Percentiles rank a stretch among this genome's conserved stretches.
phyloP scores from a whole-genome alignment of 2,329 filamentous ascomycete genomes.

The Penicillium aurantiogriseum region DNA sequence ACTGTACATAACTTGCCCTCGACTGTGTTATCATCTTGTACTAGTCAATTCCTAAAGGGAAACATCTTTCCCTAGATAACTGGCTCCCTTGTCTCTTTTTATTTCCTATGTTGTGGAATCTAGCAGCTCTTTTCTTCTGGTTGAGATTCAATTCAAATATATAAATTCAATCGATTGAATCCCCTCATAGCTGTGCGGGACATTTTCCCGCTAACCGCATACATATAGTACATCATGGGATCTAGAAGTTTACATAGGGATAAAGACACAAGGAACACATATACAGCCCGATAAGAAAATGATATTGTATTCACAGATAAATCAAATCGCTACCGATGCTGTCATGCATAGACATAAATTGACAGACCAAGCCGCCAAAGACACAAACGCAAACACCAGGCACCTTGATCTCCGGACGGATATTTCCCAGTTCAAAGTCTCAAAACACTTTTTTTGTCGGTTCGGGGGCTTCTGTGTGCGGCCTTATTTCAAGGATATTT shows the following conservation, averaged over 20 bases:
- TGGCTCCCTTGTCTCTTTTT: conserved; percentile 25
- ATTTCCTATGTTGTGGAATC: conserved; percentile 30
- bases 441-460: conserved; percentile 24
- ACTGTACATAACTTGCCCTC: conserved; percentile 36
- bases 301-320: conserved; percentile 30
- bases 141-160: conserved; percentile 15
- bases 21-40: conserved; percentile 32
- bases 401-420: conserved; percentile 29
- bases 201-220: not conserved
- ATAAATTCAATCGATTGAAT: not conserved
- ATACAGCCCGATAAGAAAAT: conserved; percentile 16
- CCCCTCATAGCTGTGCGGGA: not conserved
- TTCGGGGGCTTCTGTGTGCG: conserved; percentile 13
- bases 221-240: not conserved
- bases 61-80: conserved; percentile 17
- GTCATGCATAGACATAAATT: conserved; percentile 27
- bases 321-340: conserved; percentile 31
- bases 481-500: not conserved
- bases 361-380: conserved; percentile 23
- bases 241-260: not conserved
- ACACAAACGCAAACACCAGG: conserved; percentile 28
- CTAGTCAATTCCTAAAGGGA: conserved; percentile 30
- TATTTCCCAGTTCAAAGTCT: conserved; percentile 30
- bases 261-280: conserved; percentile 2
- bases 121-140: conserved; percentile 24